Percentiles rank a stretch among this genome's conserved stretches.
Conservation (phyloP, 1,284 basidiomycete genomes). For the Neotropicomus parvogracilis region DNA sequence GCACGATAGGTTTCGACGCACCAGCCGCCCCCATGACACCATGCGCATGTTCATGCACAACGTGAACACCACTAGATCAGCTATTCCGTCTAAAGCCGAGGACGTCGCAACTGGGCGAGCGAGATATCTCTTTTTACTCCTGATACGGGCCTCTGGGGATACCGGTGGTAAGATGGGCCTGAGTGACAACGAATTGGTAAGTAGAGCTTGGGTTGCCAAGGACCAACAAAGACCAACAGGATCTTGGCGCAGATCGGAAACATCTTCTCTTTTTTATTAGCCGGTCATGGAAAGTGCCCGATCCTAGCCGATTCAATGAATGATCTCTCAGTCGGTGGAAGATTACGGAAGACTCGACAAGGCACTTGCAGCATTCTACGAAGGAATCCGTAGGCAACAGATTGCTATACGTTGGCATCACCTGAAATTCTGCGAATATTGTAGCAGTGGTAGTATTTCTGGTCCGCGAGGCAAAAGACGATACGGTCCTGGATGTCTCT, state of each 20-base stretch:
- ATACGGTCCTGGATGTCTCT: constrained; percentile 21
- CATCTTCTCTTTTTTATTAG: constrained; percentile 50
- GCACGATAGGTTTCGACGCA: constrained; percentile 22
- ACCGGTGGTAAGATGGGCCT: constrained; percentile 43
- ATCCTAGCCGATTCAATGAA: neutral
- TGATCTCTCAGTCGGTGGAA: constrained; percentile 38
- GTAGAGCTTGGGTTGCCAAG: neutral
- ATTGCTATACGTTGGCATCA: constrained; percentile 19
- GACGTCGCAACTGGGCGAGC: constrained; percentile 13
- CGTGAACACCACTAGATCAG: constrained; percentile 37
- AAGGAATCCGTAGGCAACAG: constrained; percentile 45
- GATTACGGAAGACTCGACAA: constrained; percentile 46
- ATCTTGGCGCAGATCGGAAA: constrained; percentile 45
- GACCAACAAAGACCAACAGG: neutral
- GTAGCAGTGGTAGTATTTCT: constrained; percentile 22
- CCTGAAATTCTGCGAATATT: constrained; percentile 2
- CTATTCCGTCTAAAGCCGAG: constrained; percentile 27
- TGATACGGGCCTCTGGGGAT: constrained; percentile 49
- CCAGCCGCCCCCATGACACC: constrained; percentile 29
- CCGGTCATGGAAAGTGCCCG: constrained; percentile 47
- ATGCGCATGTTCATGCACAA: constrained; percentile 40
- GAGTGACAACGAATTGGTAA: constrained; percentile 48
- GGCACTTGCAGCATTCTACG: constrained; percentile 43
- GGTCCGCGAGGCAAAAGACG: constrained; percentile 22
- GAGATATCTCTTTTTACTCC: constrained; percentile 45